Evolutionary conservation across 2,329 filamentous ascomycete species (phyloP).

Genomic region (Cytospora chrysosperma): DNA sequence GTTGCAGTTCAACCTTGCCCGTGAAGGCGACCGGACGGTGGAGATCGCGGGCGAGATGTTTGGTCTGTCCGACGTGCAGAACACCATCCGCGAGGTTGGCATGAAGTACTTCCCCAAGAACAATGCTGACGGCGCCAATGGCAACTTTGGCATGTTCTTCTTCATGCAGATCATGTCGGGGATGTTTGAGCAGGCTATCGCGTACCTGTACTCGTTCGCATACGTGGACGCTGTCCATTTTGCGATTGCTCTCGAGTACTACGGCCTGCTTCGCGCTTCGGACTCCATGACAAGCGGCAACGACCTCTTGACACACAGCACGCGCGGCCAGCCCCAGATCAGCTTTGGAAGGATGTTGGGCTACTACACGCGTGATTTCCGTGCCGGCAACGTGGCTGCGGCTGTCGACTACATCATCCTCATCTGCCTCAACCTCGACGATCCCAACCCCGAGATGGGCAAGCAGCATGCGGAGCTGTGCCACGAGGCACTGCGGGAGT

Average conservation of each 20-base stretch:
- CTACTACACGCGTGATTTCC: conserved; percentile 94
- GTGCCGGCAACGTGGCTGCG: conserved; percentile 81
- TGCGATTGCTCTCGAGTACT: conserved; percentile 83
- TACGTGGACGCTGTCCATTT: conserved; percentile 96
- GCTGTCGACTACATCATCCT: conserved; percentile 91
- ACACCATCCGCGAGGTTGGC: conserved; percentile 83
- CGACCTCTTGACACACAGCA: conserved; percentile 67
- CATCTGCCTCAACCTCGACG: conserved; percentile 86
- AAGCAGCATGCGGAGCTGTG: conserved; percentile 78
- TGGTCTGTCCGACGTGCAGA: conserved; percentile 67
- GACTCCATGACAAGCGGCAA: conserved; percentile 74
- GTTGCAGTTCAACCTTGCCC: conserved; percentile 68
- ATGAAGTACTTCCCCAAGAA: conserved; percentile 86
- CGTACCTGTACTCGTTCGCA: conserved; percentile 87
- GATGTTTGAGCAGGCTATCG: conserved; percentile 90
- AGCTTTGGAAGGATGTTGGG: conserved; percentile 94
- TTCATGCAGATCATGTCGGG: conserved; percentile 87
- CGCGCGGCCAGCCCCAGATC: conserved; percentile 72
- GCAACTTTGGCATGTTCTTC: conserved; percentile 87
- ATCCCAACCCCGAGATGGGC: conserved; percentile 54
- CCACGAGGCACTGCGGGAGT: conserved; percentile 87
- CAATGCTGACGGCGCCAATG: conserved; percentile 68
- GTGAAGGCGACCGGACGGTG: conserved; percentile 61
- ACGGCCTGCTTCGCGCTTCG: conserved; percentile 83
- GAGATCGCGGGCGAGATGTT: conserved; percentile 67